Conservation (phyloP, 2,329 filamentous ascomycete species). For the Ascosphaera pollenicola region DNA sequence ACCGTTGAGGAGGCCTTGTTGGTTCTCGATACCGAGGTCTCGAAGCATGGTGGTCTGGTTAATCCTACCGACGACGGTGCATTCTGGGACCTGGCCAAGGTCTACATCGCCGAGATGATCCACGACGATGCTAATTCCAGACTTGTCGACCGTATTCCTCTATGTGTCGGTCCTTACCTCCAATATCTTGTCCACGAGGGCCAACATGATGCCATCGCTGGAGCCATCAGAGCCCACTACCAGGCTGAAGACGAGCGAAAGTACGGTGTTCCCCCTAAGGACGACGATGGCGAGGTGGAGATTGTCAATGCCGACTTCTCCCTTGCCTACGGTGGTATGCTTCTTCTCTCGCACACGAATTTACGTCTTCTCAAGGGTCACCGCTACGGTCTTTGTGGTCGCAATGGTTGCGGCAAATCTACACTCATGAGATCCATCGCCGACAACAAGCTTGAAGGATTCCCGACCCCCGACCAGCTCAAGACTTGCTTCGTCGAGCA, state of each 20-base stretch:
- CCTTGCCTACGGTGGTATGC: constrained; percentile 99
- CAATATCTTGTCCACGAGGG: constrained; percentile 61
- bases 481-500: constrained; percentile 99
- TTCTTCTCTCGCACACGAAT: constrained; percentile 93
- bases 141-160: constrained; percentile 43
- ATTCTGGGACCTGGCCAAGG: constrained; percentile 54
- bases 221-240: constrained; percentile 64
- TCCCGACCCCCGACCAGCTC: constrained; percentile 98
- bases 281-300: constrained; percentile 91
- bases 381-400: constrained; percentile 96
- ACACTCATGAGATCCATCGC: constrained; percentile 99
- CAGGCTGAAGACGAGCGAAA: constrained; percentile 47
- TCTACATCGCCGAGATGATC: constrained; percentile 73
- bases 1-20: constrained; percentile 65
- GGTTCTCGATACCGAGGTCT: constrained; percentile 52
- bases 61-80: constrained; percentile 35
- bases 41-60: constrained; percentile 18
- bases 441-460: constrained; percentile 99
- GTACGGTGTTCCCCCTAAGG: constrained; percentile 49
- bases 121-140: constrained; percentile 97
- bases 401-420: constrained; percentile 99
- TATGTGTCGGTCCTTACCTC: constrained; percentile 65
- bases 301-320: constrained; percentile 99
- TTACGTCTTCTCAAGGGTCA: constrained; percentile 97
- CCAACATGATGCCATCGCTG: constrained; percentile 50